Evolutionary conservation across 371 early-diverging fungal genomes (phyloP).

Genomic region (Smittium culicis): DNA sequence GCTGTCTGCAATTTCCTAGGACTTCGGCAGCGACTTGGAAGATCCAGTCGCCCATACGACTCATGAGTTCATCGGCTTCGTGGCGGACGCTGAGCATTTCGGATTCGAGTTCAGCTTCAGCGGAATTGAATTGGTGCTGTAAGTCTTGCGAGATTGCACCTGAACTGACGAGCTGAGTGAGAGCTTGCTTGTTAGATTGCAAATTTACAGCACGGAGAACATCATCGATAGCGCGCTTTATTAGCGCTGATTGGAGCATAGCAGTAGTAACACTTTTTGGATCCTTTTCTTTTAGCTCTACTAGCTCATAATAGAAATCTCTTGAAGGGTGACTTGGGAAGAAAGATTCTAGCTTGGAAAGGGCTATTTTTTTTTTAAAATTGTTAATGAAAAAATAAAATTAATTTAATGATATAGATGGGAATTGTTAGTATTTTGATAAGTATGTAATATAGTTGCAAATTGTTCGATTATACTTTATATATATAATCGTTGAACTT

Average conservation of each 20-base stretch:
- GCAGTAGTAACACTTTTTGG: slow-evolving; percentile 44
- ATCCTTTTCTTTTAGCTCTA: slow-evolving; percentile 42
- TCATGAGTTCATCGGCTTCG: slow-evolving; percentile 67
- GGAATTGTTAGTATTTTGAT: no score
- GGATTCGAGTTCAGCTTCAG: slow-evolving; percentile 67
- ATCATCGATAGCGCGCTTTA: slow-evolving; percentile 74
- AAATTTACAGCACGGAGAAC: slow-evolving; percentile 59
- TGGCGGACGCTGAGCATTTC: slow-evolving; percentile 68
- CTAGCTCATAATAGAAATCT: slow-evolving; percentile 54
- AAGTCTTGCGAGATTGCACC: slow-evolving; percentile 84
- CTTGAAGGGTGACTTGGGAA: slow-evolving; percentile 49
- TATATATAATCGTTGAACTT: slow-evolving; percentile 11
- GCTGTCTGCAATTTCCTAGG: slow-evolving; percentile 34
- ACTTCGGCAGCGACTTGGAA: slow-evolving; percentile 72
- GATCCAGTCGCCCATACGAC: slow-evolving; percentile 74
- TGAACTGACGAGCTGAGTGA: slow-evolving; percentile 56
- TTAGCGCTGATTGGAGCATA: slow-evolving; percentile 56
- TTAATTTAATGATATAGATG: no score
- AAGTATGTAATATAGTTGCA: no score
- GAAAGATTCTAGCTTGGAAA: slow-evolving; percentile 51
- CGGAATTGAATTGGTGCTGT: slow-evolving; percentile 58
- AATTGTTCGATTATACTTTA: no score
- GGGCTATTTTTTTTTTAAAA: no score
- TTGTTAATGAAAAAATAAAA: no score
- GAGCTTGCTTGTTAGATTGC: slow-evolving; percentile 70